Conservation (phyloP, 2,329 filamentous ascomycete genomes). For the Epichloe gansuensis region DNA sequence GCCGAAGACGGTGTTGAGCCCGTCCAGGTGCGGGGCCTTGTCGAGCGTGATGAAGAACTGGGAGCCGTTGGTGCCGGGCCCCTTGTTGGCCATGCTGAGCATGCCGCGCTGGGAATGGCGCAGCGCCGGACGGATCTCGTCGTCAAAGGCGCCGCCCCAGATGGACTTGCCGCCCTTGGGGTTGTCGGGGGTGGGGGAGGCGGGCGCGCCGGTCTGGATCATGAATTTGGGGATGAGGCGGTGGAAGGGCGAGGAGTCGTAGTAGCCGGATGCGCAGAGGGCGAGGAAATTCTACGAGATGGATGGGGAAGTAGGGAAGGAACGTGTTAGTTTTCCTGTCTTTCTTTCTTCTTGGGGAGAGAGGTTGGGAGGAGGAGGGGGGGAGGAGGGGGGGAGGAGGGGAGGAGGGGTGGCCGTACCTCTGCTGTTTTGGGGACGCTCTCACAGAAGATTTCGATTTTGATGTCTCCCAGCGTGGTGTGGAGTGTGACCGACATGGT, state of each 20-base stretch:
- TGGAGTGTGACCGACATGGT: constrained; percentile 62
- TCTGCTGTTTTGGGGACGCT: constrained; percentile 86
- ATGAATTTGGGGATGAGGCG: constrained; percentile 73
- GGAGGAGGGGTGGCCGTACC: constrained; percentile 27
- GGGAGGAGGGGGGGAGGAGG: too few species aligned
- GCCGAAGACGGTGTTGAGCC: constrained; percentile 74
- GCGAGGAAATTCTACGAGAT: constrained; percentile 64
- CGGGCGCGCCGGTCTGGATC: constrained; percentile 59
- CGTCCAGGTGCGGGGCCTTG: constrained; percentile 67
- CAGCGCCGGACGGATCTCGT: constrained; percentile 63
- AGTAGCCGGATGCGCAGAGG: constrained; percentile 68
- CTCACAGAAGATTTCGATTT: constrained; percentile 93
- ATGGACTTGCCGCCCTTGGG: constrained; percentile 61
- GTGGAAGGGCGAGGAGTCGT: constrained; percentile 64
- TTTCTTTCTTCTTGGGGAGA: background rate
- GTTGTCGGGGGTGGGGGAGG: constrained; percentile 39
- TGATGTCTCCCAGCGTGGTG: constrained; percentile 79
- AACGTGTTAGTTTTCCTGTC: background rate
- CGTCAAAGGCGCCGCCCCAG: constrained; percentile 61
- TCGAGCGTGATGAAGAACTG: constrained; percentile 77
- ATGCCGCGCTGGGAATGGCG: constrained; percentile 56
- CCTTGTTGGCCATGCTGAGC: constrained; percentile 69
- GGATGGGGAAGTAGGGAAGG: constrained; percentile 1
- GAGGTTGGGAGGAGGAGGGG: background rate
- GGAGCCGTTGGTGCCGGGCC: constrained; percentile 58